Evolutionary conservation across 208 protist species (phyloP).

Genomic region (Strigomonas culicis): DNA sequence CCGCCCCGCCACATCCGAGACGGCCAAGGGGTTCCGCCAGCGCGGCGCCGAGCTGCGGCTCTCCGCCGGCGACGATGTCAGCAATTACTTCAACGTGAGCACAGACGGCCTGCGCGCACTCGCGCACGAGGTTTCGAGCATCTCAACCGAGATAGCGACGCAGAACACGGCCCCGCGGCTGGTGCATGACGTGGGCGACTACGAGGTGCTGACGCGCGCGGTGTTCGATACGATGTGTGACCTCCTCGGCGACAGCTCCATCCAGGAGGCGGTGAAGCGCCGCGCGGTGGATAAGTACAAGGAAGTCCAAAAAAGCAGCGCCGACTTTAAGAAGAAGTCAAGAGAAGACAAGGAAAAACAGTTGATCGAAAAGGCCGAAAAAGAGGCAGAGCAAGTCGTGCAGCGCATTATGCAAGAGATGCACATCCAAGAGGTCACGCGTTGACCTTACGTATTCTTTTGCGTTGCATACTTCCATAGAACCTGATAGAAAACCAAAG

Average conservation of each 20-base stretch:
- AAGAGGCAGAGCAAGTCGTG: constrained; percentile 70
- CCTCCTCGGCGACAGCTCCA: constrained; percentile 52
- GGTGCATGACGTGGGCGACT: constrained; percentile 23
- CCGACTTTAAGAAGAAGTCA: not conserved
- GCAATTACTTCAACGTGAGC: constrained; percentile 36
- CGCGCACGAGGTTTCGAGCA: constrained; percentile 47
- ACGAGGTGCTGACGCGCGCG: constrained; percentile 31
- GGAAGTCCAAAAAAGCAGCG: constrained; percentile 20
- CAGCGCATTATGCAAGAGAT: constrained; percentile 76
- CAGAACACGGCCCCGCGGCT: constrained; percentile 4
- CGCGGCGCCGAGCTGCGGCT: not conserved
- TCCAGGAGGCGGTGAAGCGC: constrained; percentile 61
- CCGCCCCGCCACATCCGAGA: not conserved
- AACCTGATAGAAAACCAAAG: not conserved
- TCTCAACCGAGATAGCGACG: constrained; percentile 42
- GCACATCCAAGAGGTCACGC: constrained; percentile 3
- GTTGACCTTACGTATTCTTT: constrained; percentile 8
- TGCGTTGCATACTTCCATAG: constrained; percentile 1
- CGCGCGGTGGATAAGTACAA: constrained; percentile 47
- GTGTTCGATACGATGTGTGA: constrained; percentile 60
- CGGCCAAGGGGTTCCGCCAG: not conserved
- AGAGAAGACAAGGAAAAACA: not conserved
- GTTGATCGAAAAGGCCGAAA: constrained; percentile 69
- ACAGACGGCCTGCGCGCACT: constrained; percentile 28
- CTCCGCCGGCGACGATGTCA: not conserved